These are phyloP conservation scores for Venturia asperata DNA, from an alignment of 2,329 filamentous ascomycete genomes.

Conservation along the genomic window DNA sequence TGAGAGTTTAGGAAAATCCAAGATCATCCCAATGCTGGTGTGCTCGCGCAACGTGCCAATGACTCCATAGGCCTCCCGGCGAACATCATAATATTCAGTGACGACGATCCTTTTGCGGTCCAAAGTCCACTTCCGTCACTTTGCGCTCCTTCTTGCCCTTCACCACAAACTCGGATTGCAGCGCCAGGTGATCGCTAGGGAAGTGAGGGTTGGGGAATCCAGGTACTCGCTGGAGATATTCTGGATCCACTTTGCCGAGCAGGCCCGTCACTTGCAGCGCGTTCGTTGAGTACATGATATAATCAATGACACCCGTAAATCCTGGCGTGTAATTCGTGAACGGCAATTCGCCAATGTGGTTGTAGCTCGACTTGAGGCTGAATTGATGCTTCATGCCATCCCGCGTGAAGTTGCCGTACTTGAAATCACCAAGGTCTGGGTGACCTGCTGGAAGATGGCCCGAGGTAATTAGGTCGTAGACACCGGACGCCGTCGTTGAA, in stretches of 20 bases:
- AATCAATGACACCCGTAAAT: slow-evolving; percentile 91
- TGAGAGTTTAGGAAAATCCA: slow-evolving; percentile 10
- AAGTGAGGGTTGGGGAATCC: slow-evolving; percentile 94
- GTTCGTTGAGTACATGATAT: slow-evolving; percentile 96
- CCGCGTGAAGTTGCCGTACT: slow-evolving; percentile 88
- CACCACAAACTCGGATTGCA: slow-evolving; percentile 83
- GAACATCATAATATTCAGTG: slow-evolving; percentile 10
- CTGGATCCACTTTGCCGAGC: slow-evolving; percentile 77
- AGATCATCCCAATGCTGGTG: background rate
- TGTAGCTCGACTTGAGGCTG: slow-evolving; percentile 84
- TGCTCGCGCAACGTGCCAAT: slow-evolving; percentile 5
- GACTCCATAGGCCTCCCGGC: background rate
- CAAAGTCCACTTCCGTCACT: slow-evolving; percentile 18
- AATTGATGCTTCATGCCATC: slow-evolving; percentile 94
- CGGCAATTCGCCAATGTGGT: slow-evolving; percentile 72
- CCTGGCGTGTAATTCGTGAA: slow-evolving; percentile 96
- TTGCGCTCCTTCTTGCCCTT: slow-evolving; percentile 50
- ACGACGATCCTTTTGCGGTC: slow-evolving; percentile 19
- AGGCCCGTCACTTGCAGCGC: slow-evolving; percentile 75
- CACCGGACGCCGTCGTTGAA: slow-evolving; percentile 76
- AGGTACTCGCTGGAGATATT: slow-evolving; percentile 78
- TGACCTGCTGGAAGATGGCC: slow-evolving; percentile 74
- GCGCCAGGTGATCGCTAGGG: slow-evolving; percentile 84
- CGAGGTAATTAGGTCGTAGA: slow-evolving; percentile 81
- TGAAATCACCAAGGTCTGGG: slow-evolving; percentile 67